Base-by-base conservation (phyloP, 805 yeast species). In the Candida nanaspora region DNA sequence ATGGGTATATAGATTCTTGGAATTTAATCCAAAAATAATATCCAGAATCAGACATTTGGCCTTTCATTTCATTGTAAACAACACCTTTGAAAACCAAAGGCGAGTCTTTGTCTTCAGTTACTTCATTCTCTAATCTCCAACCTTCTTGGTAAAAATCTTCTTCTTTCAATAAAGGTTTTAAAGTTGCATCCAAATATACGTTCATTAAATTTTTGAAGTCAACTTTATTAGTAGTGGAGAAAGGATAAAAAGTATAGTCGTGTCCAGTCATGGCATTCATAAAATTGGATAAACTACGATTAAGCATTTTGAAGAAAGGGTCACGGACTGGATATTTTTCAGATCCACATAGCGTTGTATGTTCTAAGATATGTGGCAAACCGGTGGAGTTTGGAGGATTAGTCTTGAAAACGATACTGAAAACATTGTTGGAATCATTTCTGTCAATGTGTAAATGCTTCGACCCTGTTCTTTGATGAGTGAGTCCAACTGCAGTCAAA, bases 191-290 rank as follows among this genome's bases (percentile, higher is more conserved):
- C 37, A 89, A 66, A 57, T 93, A 93, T 6, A 93, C 95, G 44
- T 78, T 82, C 76, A 88, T 79, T 55, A 93, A 70, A 55, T 93
- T 93, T 26, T 72, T 72, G 59, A 74, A 93, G 58, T 93, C 98
- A 41, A 75, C 76, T 33, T 62, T 59, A 61, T 93, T 93, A 10
- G 98, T 91, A 2, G 98, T 93, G 23, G 98, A 85, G 68, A 93
- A 93, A 4, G 98, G 98, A 53, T 85, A 93, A 61, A 80, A 89
- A 0, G 98, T 93, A 56, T 88, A 89, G 62, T 93, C 98, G 51
- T 85, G 89, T 19, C 95, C 98, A 0, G 98, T 93, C 96, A 93
- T 86, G 8, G 98, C 98, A 59, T 93, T 93, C 98, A 93, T 93
- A 62, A 88, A 93, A 59, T 87, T 93, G 27, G 96, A 80, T 53